Evolutionary conservation across 345 rosid genomes (phyloP), one percentile per base, ranked within the genome.

Genomic region (Linum tenue): DNA sequence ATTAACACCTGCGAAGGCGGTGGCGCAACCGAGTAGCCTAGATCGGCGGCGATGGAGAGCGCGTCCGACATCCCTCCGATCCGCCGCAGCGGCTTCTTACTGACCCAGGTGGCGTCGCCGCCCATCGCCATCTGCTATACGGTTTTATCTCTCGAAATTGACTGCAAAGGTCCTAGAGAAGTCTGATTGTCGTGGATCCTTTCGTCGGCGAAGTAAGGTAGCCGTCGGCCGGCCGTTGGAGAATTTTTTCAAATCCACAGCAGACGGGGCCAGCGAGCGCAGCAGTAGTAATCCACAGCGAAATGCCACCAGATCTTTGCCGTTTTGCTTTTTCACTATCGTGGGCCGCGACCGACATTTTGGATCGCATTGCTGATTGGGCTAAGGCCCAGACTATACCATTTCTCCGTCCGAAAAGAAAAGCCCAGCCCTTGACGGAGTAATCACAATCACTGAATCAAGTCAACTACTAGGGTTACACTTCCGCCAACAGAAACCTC

Each of bases 1-100:
- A 22, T 39, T 39, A 63, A 67, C 44, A 89, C 99, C 88, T 88
- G 95, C 4, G 97, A 83, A 59, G 91, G 87, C 63, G 92, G 82
- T 60, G 89, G 76, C 9, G 94, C 75, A 69, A 90, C 89, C 16
- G 96, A 72, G 77, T 78, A 94, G 38, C 99, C 97, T 56, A 94
- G 99, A 76, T 94, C 99, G 75, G 97, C 76, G 55, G 99, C 97
- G 61, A 94, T 88, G 73, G 99, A 88, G 69, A 94, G 96, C 10
- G 99, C 99, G 72, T 94, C 97, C 55, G 92, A 83, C 79, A 94
- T 86, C 41, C 99, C 99, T 16, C 99, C 97, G 76, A 94, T 94
- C 51, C 99, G 95, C 59, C 99, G 75, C 43, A 88, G 71, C 39
- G 97, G 96, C 69, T 88, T 94, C 79, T 84, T 90, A 60, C 97